Evolutionary conservation across 2,329 filamentous ascomycete genomes (phyloP), one percentile per base, ranked within the genome.

Genomic region (Gyromitra esculenta): DNA sequence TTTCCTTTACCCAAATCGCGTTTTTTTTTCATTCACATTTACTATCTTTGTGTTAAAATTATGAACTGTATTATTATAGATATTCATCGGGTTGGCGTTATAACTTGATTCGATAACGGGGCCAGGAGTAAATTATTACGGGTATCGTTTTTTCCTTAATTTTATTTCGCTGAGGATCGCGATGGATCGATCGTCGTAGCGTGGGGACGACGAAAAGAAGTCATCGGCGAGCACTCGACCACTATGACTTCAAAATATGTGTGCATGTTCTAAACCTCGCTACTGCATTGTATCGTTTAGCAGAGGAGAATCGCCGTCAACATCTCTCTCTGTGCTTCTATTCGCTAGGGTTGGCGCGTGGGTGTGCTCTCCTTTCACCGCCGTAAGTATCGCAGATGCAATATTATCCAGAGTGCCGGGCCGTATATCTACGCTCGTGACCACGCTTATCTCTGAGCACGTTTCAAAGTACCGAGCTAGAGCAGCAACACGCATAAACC

Each of bases 191-290:
- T 45, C 15, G 15, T 31, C 2, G 25, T 31, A 31, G 25, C 43
- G 35, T 41, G 37, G 62, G 8, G 21, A 59, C 9, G 31, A 31
- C 25, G 48, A 15, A 21, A 50, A 43, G 57, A 63, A 60, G 57
- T 69, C 64, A 74, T 56, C 71, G 56, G 15, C 56, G 45, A 69
- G 71, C 64, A 69, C 45, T 69, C 56, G 48, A 15, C 54, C 45
- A 15, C 41, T 35, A 39, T 65, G 60, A 59, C 52, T 57, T 31
- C 11, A 48, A 18, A 31, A 41, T 57, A 59, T 50, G 37, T 39
- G 50, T 45, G 9, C 35, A 2, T 37, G 37, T 65, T 57, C 50
- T 4, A 35, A 25, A 52, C n/a, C 63, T 41, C 13, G 9, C 54
- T 39, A 11, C 39, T 25, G 13, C 39, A 39, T 11, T 5, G 35